Evolutionary conservation across 306 rosid species (phyloP), one percentile per base, ranked within the genome.

Genomic region (Luffa acutangula): DNA sequence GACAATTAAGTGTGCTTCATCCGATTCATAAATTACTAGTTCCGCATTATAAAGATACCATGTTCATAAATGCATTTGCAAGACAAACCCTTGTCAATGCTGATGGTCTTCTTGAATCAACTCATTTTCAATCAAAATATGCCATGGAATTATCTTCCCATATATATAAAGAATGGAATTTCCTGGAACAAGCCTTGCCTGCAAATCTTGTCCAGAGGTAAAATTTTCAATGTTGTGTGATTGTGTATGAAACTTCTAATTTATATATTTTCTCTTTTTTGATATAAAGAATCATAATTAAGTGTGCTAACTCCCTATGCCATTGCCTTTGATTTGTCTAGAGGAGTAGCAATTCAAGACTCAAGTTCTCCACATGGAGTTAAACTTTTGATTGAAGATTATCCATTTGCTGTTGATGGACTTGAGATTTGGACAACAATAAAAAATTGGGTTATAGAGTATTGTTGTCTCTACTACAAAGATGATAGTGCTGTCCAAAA

Each of bases 1-100:
- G 98, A 69, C 95, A 87, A 48, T 88, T 95, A 46, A 95, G 98
- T 6, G 93, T 85, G 82, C 87, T 92, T 77, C 98, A 95, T 62
- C 98, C 98, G 0, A 90, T 95, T 83, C 39, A 91, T 65, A 95
- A 92, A 77, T 89, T 95, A 45, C 59, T 92, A 64, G 86, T 82
- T 65, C 97, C 97, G 67, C 98, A 91, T 80, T 92, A 86, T 66
- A 91, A 89, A n/a, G 98, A 92, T 83, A 92, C 98, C 65, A 89
- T 95, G 97, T 89, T 89, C 77, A 87, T 92, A 64, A 92, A 95
- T 11, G 95, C 96, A 20, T 72, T 89, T 1, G 95, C 93, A 0
- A 60, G 95, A 49, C 93, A 91, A 87, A 80, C 84, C 78, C 91
- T 95, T 63, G 85, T 88, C 72, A 91, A 88, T 57, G 93, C 90